Evolutionary conservation across 2,329 filamentous ascomycete genomes (phyloP), one percentile per base, ranked within the genome.

Genomic region (Colletotrichum filicis): DNA sequence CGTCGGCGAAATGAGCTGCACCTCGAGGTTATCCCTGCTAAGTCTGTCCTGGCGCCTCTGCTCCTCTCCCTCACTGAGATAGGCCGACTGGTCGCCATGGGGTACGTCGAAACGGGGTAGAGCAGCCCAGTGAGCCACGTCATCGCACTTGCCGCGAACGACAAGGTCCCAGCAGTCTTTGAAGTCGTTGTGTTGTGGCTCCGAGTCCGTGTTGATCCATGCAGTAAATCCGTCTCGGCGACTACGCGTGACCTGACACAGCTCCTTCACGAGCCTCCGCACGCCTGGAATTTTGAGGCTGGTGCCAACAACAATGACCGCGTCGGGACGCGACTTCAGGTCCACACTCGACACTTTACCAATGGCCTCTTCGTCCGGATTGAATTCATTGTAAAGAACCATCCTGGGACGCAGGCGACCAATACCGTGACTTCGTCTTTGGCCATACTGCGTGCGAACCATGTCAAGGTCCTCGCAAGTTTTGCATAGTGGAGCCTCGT

Each of bases 361-460:
- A 80, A 99, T 99, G 16, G 97, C 96, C 77, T 98, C 96, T 76
- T 97, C 95, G 76, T 99, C 97, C 0, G 97, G 97, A 80, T 98
- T 98, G 81, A 94, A 93, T 82, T 99, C 97, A 80, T 98, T 98
- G 85, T 99, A 99, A 11, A 99, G 88, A 5, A 98, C 96, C 86
- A 99, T 98, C 70, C 97, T 91, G 26, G 97, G 97, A 26, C 97
- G 91, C 75, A 99, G 85, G 74, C 94, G 92, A 55, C 97, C 97
- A 77, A 99, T 93, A 1, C 97, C 97, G 79, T 98, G 97, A 79
- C 95, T 97, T 72, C 97, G 92, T 83, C 98, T 96, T 61, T 95
- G 95, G 14, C 92, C 93, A 74, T 91, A 87, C 5, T 88, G 87
- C 19, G 93, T 94, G 78, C 97, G 93, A 60, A 95, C 90, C 71